Evolutionary conservation across 495 filamentous ascomycete genomes (phyloP), one percentile per base, ranked within the genome.

Genomic region (Lasiosphaeris hirsuta): DNA sequence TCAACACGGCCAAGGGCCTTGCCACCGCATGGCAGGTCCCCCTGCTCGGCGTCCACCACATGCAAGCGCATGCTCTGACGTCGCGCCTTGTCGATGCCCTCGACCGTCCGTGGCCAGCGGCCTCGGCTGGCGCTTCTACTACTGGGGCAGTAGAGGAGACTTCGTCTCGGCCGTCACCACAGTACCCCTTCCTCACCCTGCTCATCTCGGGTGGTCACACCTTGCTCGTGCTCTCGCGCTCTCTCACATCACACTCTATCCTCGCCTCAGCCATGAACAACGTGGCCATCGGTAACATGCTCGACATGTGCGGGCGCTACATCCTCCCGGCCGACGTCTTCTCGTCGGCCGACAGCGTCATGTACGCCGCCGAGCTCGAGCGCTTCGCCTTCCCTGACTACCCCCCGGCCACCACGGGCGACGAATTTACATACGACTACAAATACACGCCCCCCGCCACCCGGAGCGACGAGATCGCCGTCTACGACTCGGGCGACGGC

Each of bases 161-260:
- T 23, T 11, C 38, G 10, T 38, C 13, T 19, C 7, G 3, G 36
- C 61, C 10, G 4, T 75, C 69, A 70, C 83, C 7, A 51, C 68
- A 7, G 7, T 95, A 94, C 65, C 93, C 94, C 30, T 97, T 95
- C 70, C 76, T 96, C 42, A 90, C 89, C 0, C 77, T 97, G 15
- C 83, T 98, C n/a, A 89, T 90, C 42, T 96, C 90, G 0, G 94
- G 94, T 14, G 94, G 94, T 3, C 94, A 98, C 77, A 90, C 92
- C 9, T 84, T 94, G 56, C 82, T 98, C 3, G 78, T 96, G 2
- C 83, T 87, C 49, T 94, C 90, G 10, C 69, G 69, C 15, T 76
- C 76, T 2, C 67, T 94, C 1, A 70, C 57, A 52, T 74, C 84
- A 17, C 93, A 98, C 69, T 68, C 69, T 13, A 80, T 92, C 56